Evolutionary conservation across 331 rosid species (phyloP), one percentile per base, ranked within the genome.

Genomic region (Malus hybrid): DNA sequence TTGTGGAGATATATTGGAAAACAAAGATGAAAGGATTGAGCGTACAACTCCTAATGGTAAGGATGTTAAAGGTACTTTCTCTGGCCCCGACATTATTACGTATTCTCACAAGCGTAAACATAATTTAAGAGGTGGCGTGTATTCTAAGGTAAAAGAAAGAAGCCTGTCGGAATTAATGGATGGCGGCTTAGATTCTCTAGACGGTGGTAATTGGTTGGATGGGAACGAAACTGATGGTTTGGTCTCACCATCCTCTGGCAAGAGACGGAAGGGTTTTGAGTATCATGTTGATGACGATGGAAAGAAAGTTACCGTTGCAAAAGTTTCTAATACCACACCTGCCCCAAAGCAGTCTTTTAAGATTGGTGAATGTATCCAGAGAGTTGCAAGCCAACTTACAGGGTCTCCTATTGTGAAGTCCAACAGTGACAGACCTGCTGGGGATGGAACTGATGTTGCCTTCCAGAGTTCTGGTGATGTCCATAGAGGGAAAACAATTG

Each of bases 341-440:
- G 5, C 55, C 33, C 77, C 79, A 55, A 92, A 90, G 79, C 86
- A 77, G 10, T 87, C 97, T 33, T 94, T 94, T 82, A 90, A 86
- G 80, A 86, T 94, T 74, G 99, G 99, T 30, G 99, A 90, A 29
- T 89, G 97, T 68, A 92, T 94, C 53, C 97, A 93, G 66, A 88
- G 99, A 84, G 97, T 82, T 80, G 99, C 99, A 55, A 94, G 92
- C 82, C 93, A 94, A 85, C 82, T 91, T 77, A 88, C 94, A 19
- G 89, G 86, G 70, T 82, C 96, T 71, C 78, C 93, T 53, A 75
- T 81, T 42, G 58, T 69, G 77, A 94, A 83, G 89, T 58, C 77
- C 71, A 84, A 78, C 80, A 76, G 75, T 66, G 95, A 88, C 71
- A 87, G 74, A 77, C 80, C 87, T 76, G 66, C 78, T 55, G 85